phyloP scores from a whole-genome alignment of 1,284 basidiomycete species.

The Pyrrhoderma noxium region DNA sequence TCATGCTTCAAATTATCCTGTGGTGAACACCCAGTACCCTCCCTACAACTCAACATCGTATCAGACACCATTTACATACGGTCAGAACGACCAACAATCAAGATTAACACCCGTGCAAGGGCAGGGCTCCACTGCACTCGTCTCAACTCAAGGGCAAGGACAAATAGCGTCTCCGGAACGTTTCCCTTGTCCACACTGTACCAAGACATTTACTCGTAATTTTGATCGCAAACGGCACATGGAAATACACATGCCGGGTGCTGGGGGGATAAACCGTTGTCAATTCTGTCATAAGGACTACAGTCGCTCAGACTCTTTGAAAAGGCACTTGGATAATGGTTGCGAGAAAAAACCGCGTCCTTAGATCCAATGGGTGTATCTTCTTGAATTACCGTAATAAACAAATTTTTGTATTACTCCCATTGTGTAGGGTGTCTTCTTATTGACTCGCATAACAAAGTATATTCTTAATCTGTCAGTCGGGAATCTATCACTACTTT shows the following conservation, averaged over 20 bases:
- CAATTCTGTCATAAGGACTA: slow-evolving; percentile 66
- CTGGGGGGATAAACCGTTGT: slow-evolving; percentile 56
- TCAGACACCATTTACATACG: too few species aligned
- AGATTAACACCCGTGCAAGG: neutral
- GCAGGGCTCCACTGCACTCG: too few species aligned
- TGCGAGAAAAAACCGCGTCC: slow-evolving; percentile 19
- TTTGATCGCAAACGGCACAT: slow-evolving; percentile 74
- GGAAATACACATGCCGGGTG: slow-evolving; percentile 61
- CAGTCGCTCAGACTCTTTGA: slow-evolving; percentile 54
- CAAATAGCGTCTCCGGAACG: slow-evolving; percentile 36
- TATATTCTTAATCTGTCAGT: too few species aligned
- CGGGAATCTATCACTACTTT: too few species aligned
- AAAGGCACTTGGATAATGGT: slow-evolving; percentile 60
- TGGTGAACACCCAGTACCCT: too few species aligned
- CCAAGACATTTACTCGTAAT: slow-evolving; percentile 66
- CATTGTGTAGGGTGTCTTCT: too few species aligned
- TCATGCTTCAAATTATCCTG: too few species aligned
- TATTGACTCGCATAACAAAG: too few species aligned
- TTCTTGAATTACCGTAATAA: neutral
- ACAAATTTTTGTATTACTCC: too few species aligned
- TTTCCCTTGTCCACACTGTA: slow-evolving; percentile 61
- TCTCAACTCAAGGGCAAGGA: slow-evolving; percentile 6
- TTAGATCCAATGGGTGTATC: neutral
- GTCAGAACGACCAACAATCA: too few species aligned
- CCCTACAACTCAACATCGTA: too few species aligned